Percentiles rank a stretch among this genome's conserved stretches.
phyloP scores from a whole-genome alignment of 257 asterid species.

The Striga asiatica region DNA sequence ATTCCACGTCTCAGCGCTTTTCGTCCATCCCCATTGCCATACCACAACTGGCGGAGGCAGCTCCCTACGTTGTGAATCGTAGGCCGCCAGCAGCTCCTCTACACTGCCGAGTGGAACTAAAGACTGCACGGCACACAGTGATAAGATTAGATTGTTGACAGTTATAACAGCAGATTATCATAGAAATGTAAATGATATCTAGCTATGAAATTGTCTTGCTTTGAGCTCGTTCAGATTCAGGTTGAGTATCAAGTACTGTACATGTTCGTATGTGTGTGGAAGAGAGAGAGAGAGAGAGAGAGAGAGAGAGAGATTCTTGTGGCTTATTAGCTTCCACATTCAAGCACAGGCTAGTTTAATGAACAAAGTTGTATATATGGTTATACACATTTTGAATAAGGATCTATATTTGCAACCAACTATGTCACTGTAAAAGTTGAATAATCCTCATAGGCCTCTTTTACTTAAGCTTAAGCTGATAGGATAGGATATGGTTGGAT shows the following conservation, averaged over 20 bases:
- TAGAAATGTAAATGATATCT: background rate
- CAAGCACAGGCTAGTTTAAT: no score
- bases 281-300: no score
- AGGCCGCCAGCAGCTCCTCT: constrained; percentile 90
- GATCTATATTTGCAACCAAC: background rate
- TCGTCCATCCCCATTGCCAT: constrained; percentile 99
- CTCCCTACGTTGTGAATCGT: constrained; percentile 92
- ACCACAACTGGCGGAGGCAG: constrained; percentile 87
- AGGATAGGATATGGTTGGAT: no score
- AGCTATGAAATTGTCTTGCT: background rate
- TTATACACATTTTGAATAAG: no score
- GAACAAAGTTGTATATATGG: no score
- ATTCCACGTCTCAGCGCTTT: constrained; percentile 99
- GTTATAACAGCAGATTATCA: background rate
- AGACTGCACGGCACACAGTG: constrained; percentile 44
- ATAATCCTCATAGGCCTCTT: background rate
- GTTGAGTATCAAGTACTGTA: no score
- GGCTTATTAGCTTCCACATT: no score
- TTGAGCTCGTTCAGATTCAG: background rate
- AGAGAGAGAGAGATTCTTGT: no score
- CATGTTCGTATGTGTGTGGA: no score
- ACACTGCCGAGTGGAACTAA: constrained; percentile 97
- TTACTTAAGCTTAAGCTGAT: no score
- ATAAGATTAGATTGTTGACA: constrained; percentile 4
- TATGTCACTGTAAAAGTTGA: background rate